Evolutionary conservation across 1,284 basidiomycete species (phyloP).

Genomic region (Puccinia novopanici): DNA sequence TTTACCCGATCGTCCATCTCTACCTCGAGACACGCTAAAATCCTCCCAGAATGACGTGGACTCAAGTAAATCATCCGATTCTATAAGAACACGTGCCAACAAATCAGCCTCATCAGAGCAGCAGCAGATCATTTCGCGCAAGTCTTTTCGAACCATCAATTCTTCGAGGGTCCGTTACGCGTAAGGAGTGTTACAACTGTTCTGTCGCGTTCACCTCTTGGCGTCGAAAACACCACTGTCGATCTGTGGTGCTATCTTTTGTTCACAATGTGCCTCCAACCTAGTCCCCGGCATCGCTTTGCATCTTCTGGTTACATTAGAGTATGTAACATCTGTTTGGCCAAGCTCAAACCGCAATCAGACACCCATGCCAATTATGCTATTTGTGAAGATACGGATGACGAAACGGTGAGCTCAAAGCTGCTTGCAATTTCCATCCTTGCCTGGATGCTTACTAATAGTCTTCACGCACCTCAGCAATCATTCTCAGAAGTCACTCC

Average conservation of each 20-base stretch:
- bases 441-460: neutral
- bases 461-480: neutral
- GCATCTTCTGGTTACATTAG: conserved; percentile 56
- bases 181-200: conserved; percentile 95
- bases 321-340: conserved; percentile 59
- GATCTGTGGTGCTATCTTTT: conserved; percentile 72
- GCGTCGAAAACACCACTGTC: conserved; percentile 90
- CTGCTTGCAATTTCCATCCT: neutral
- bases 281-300: conserved; percentile 58
- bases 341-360: conserved; percentile 54
- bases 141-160: conserved; percentile 20
- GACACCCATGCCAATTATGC: conserved; percentile 20
- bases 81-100: neutral
- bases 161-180: neutral
- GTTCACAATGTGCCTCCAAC: conserved; percentile 58
- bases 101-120: conserved; percentile 10
- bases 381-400: conserved; percentile 31
- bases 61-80: neutral
- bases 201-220: conserved; percentile 86
- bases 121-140: neutral
- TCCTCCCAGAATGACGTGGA: conserved; percentile 17
- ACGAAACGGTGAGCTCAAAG: conserved; percentile 35
- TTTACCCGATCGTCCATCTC: conserved; percentile 8
- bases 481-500: conserved; percentile 28
- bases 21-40: neutral